Evolutionary conservation across 2,329 filamentous ascomycete species (phyloP).

Genomic region (Pyricularia pennisetigena): DNA sequence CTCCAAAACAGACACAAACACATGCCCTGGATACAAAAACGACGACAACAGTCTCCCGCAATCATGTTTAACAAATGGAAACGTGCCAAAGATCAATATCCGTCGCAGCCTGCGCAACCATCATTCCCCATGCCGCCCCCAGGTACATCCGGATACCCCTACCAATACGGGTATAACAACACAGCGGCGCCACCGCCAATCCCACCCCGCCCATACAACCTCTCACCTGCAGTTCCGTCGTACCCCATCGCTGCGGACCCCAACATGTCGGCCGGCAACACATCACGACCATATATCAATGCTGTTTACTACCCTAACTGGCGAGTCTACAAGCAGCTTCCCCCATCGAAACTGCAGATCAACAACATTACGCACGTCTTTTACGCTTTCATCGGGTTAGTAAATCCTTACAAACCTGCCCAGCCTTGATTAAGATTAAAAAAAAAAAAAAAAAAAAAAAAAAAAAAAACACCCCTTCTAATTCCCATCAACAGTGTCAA

Average conservation of each 20-base stretch:
- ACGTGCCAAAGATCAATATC: background rate
- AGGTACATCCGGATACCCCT: background rate
- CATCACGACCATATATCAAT: constrained; percentile 15
- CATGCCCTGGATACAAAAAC: background rate
- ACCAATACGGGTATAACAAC: background rate
- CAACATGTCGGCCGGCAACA: background rate
- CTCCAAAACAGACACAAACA: background rate
- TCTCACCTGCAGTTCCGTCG: background rate
- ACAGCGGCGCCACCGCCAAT: background rate
- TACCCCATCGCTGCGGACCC: background rate
- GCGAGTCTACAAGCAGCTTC: constrained; percentile 48
- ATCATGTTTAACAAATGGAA: background rate
- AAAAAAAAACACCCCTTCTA: background rate
- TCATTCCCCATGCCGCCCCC: background rate
- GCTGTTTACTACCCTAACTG: constrained; percentile 56
- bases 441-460: background rate
- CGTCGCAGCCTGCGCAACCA: background rate
- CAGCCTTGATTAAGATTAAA: background rate
- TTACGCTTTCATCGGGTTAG: constrained; percentile 49
- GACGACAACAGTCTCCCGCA: background rate
- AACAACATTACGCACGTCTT: constrained; percentile 52
- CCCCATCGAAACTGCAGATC: constrained; percentile 47
- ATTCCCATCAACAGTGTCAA: background rate
- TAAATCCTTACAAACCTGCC: constrained; percentile 9
- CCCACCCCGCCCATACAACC: background rate